Evolutionary conservation across 768 basidiomycete species (phyloP).

Genomic region (Lactifluus hygrophoroides): DNA sequence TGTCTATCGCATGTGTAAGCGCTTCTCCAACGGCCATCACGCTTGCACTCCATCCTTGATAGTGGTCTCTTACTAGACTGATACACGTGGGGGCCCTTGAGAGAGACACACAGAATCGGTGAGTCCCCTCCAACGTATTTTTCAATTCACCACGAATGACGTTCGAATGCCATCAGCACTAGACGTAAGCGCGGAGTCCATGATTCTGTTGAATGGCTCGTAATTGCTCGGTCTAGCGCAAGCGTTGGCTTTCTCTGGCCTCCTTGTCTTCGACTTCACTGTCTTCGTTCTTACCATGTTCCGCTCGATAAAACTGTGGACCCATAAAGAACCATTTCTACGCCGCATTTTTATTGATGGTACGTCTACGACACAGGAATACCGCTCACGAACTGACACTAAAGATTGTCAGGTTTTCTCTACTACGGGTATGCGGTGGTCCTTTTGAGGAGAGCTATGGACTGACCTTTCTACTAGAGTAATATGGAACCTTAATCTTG

Average conservation of each 20-base stretch:
- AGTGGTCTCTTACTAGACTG: neutral
- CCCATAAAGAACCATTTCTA: slow-evolving; percentile 7
- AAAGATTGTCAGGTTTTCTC: slow-evolving; percentile 1
- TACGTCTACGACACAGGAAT: neutral
- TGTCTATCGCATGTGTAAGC: neutral
- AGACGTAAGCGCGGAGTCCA: neutral
- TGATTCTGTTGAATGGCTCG: neutral
- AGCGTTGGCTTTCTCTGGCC: slow-evolving; percentile 12
- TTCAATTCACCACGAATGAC: neutral
- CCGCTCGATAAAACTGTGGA: slow-evolving; percentile 12
- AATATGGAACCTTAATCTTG: slow-evolving; percentile 10
- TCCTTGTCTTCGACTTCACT: slow-evolving; percentile 19
- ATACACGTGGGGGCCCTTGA: no score
- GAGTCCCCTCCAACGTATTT: neutral
- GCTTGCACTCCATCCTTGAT: neutral
- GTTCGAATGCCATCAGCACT: neutral
- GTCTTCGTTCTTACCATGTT: slow-evolving; percentile 19
- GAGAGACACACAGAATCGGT: neutral
- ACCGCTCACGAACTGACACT: neutral
- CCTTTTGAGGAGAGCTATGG: neutral
- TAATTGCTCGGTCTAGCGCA: slow-evolving; percentile 9
- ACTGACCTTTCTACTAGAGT: slow-evolving; percentile 1
- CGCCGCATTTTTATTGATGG: slow-evolving; percentile 7
- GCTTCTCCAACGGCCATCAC: neutral
- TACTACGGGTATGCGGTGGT: slow-evolving; percentile 10